phyloP scores from a whole-genome alignment of 169 alveolate species.

The Eimeria praecox region DNA sequence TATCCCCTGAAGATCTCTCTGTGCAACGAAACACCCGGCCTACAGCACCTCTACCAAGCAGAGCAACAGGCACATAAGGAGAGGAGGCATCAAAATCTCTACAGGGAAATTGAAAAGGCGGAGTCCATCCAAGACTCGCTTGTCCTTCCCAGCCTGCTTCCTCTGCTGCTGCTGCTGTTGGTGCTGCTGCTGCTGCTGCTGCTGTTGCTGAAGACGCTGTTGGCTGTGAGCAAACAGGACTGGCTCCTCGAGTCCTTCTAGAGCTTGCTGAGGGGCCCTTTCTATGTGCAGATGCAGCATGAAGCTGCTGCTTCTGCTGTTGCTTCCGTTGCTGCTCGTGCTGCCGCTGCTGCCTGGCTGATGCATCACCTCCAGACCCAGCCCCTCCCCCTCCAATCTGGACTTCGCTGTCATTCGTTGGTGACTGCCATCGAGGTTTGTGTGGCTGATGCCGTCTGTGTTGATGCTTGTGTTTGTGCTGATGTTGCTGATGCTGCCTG shows the following conservation, averaged over 20 bases:
- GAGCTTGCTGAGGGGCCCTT: not conserved
- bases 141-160: not conserved
- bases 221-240: not conserved
- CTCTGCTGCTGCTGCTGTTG: not conserved
- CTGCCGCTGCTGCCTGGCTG: not conserved
- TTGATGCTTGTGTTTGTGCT: not conserved
- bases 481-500: not conserved
- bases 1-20: conserved; percentile 30
- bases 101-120: not conserved
- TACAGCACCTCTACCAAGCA: conserved; percentile 67
- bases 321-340: not conserved
- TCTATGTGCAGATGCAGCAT: not conserved
- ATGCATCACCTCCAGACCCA: not conserved
- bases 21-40: conserved; percentile 69
- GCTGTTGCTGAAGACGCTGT: not conserved
- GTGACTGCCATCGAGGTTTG: not conserved
- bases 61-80: conserved; percentile 63
- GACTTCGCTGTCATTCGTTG: not conserved
- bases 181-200: not conserved
- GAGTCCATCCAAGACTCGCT: not conserved
- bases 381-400: not conserved
- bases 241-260: conserved; percentile 20
- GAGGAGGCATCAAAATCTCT: conserved; percentile 42
- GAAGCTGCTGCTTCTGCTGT: not conserved
- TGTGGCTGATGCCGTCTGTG: not conserved